Evolutionary conservation across 2,329 filamentous ascomycete genomes (phyloP).

Genomic region (Diaporthe sp.): DNA sequence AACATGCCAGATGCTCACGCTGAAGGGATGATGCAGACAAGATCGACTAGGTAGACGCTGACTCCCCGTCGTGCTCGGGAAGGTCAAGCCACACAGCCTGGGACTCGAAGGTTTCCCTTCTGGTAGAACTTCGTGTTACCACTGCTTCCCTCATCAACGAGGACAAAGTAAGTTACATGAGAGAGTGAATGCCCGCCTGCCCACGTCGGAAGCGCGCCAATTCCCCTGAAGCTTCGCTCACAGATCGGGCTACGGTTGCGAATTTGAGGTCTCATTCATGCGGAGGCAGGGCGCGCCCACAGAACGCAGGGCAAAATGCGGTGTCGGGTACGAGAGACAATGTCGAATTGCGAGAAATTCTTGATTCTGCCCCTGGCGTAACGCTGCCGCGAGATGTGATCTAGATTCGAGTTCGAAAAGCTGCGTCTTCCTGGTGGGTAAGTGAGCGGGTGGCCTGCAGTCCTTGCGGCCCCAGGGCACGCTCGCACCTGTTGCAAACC

Average conservation of each 20-base stretch:
- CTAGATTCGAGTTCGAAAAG: constrained; percentile 19
- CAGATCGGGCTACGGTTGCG: constrained; percentile 30
- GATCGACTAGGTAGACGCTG: constrained; percentile 20
- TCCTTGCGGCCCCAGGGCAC: not conserved
- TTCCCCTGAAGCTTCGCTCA: constrained; percentile 24
- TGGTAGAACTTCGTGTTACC: constrained; percentile 14
- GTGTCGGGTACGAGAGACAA: constrained; percentile 15
- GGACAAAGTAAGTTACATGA: constrained; percentile 25
- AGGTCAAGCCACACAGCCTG: constrained; percentile 23
- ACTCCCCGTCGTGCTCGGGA: constrained; percentile 8
- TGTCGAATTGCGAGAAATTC: constrained; percentile 9
- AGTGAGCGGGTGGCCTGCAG: not conserved
- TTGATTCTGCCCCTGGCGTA: constrained; percentile 10
- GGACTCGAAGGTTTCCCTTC: constrained; percentile 10
- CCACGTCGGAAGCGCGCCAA: constrained; percentile 3
- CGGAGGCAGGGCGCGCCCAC: constrained; percentile 21
- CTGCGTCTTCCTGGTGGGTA: constrained; percentile 21
- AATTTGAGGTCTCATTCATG: constrained; percentile 30
- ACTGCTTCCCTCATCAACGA: not conserved
- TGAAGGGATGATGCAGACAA: constrained; percentile 29
- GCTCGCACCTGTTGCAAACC: constrained; percentile 26
- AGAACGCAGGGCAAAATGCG: not conserved
- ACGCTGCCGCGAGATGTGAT: constrained; percentile 5
- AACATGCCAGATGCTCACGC: constrained; percentile 28
- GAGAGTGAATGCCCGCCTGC: not conserved